Evolutionary conservation across 805 yeast species (phyloP), one percentile per base, ranked within the genome.

Genomic region (Kockiozyma suomiensis): DNA sequence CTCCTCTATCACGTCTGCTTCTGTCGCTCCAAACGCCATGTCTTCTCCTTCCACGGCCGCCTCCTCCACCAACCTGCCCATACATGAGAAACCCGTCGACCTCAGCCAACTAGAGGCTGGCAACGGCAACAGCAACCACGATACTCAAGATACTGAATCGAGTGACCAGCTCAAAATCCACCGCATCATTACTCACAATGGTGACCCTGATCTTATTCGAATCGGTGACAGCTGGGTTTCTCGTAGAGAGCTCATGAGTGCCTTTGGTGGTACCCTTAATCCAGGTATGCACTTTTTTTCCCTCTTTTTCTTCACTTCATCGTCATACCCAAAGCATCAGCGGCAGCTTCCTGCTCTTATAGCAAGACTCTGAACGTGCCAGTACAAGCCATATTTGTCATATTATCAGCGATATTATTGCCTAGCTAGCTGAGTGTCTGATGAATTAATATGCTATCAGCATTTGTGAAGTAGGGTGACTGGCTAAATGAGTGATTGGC

Each of bases 241-340:
- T 56, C 82, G 80, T 67, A 72, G 78, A 54, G 77, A 74, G 37
- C 67, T 74, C 40, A 45, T 72, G 48, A 65, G 61, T n/a, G 77
- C 77, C 37, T 74, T 73, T 54, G 97, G 96, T 73, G 97, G 97
- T 85, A 80, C 87, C 19, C 76, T 88, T 71, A 85, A 85, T 66
- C 90, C 93, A 19, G 94, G 90, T 66, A 59, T 40, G 64, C 53
- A 6, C 13, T 10, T 48, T 15, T 25, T 19, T 30, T 21, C 15
- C 25, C 19, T 10, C 35, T 52, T 15, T 33, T 5, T 21, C 40
- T 28, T 26, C 8, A 23, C 32, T 28, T 19, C 52, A 13, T 37
- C 46, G 41, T 50, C 46, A 25, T 50, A 21, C 32, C n/a, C 21
- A 32, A 17, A n/a, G 6, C 42, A 38, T 12, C 5, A 38, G 41